phyloP scores from a whole-genome alignment of 331 rosid genomes.

The Prunus yedoensis region DNA sequence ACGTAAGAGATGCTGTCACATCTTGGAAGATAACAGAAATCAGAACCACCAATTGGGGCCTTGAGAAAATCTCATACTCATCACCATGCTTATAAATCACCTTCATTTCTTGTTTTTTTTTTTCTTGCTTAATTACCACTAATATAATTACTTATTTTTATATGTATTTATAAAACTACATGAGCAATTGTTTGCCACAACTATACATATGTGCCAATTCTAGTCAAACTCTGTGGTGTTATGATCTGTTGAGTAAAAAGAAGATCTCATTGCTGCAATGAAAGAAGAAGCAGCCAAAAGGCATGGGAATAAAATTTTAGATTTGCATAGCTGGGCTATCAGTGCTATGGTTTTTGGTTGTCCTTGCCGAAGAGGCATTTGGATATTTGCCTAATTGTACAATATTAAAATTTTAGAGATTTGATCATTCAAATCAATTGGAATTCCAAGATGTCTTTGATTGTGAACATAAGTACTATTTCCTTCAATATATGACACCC shows the following conservation, averaged over 20 bases:
- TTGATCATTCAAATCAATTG: neutral
- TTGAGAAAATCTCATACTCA: neutral
- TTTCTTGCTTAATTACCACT: too few species aligned
- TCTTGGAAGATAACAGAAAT: conserved; percentile 19
- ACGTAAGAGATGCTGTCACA: conserved; percentile 31
- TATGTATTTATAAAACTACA: too few species aligned
- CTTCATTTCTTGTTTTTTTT: too few species aligned
- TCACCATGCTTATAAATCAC: neutral
- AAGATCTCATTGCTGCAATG: neutral
- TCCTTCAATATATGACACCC: too few species aligned
- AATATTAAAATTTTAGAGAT: too few species aligned
- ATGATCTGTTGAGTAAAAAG: neutral
- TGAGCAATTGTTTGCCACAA: too few species aligned
- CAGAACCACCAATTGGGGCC: conserved; percentile 10
- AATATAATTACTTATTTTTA: too few species aligned
- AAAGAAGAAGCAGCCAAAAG: too few species aligned
- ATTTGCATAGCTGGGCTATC: conserved; percentile 1
- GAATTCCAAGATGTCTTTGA: neutral
- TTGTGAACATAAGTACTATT: too few species aligned
- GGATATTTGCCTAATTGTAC: neutral
- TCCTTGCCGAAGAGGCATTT: neutral
- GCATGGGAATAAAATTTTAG: neutral
- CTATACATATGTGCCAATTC: neutral
- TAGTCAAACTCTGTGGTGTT: conserved; percentile 6
- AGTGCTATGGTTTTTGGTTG: neutral